Base-by-base conservation (phyloP, 2,329 filamentous ascomycete species). In the Alternaria sp. region DNA sequence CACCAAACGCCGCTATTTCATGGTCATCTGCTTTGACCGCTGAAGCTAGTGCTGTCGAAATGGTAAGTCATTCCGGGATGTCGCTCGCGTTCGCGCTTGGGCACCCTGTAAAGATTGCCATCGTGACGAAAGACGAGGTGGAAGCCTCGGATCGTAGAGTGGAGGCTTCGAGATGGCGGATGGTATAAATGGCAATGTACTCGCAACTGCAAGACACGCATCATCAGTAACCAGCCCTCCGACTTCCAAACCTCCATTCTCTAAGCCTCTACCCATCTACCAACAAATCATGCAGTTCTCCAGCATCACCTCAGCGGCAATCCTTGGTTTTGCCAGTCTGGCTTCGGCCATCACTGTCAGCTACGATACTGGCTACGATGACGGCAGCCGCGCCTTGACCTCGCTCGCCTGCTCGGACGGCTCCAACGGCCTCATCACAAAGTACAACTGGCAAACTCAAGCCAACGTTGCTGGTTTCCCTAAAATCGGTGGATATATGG, bases 331-430 rank as follows among this genome's bases (percentile, higher is more conserved):
- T 41, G 69, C 74, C 55, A 73, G 71, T 63, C 65, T 79, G 37
- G 62, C 75, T 37, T 75, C 73, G n/a, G 77, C 77, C 59, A 77
- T 78, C 68, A 71, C 75, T 51, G 90, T 94, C 74, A 90, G 89
- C 68, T 95, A 90, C 80, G 92, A 94, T 81, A 81, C 82, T 20
- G 88, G 86, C 75, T 96, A 92, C 82, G 92, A 94, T 75, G 82
- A 90, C 66, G 77, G 77, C 49, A 69, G 69, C 63, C 86, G 88
- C 61, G 83, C 86, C 47, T 78, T 94, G 58, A 83, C 80, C 33
- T 78, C 74, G 6, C 85, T 93, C 47, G 78, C 89, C 65, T 93
- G 90, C 86, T 90, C 88, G 30, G 88, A 92, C 74, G 90, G 90
- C 58, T 50, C 66, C 65, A 90, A 92, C 79, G 90, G 90, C 61